Conservation (phyloP, 768 basidiomycete genomes). For the Lanmaoa pseudosensibilis region DNA sequence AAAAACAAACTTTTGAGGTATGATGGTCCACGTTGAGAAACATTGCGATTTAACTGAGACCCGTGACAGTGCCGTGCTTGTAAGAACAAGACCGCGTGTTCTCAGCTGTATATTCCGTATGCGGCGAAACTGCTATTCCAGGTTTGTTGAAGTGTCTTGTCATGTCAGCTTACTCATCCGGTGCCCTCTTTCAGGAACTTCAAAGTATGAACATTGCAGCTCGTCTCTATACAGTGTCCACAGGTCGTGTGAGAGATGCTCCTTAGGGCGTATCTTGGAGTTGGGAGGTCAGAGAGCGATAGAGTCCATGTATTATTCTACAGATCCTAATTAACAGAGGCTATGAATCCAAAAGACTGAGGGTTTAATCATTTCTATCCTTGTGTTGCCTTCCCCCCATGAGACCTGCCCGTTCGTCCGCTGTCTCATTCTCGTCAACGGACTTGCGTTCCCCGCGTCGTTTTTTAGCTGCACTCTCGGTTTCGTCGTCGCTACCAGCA, state of each 20-base stretch:
- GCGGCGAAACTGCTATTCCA: conserved; percentile 97
- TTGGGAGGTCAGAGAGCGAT: background rate
- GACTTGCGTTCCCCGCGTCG: conserved; percentile 42
- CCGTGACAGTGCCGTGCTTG: conserved; percentile 78
- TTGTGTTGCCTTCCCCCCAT: conserved; percentile 45
- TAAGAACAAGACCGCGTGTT: conserved; percentile 94
- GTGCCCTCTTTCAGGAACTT: conserved; percentile 57
- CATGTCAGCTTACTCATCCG: background rate
- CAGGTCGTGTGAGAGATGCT: conserved; percentile 76
- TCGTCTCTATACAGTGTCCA: conserved; percentile 82
- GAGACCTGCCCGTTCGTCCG: conserved; percentile 65
- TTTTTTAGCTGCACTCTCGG: conserved; percentile 50
- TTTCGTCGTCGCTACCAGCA: conserved; percentile 62
- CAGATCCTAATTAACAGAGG: conserved; percentile 26
- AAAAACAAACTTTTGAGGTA: conserved; percentile 97
- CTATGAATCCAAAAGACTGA: conserved; percentile 4
- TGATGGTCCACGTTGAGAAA: conserved; percentile 6
- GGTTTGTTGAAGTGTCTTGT: conserved; percentile 41
- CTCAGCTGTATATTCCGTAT: conserved; percentile 91
- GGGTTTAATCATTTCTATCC: conserved; percentile 36
- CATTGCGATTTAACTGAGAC: conserved; percentile 3
- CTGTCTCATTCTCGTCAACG: conserved; percentile 47
- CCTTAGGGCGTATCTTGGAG: conserved; percentile 9
- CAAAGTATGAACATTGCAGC: conserved; percentile 96
- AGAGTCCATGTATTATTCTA: conserved; percentile 37